Percentiles rank a stretch among this genome's conserved stretches.
Conservation (phyloP, 1,284 basidiomycete species). For the Moesziomyces sp. region DNA sequence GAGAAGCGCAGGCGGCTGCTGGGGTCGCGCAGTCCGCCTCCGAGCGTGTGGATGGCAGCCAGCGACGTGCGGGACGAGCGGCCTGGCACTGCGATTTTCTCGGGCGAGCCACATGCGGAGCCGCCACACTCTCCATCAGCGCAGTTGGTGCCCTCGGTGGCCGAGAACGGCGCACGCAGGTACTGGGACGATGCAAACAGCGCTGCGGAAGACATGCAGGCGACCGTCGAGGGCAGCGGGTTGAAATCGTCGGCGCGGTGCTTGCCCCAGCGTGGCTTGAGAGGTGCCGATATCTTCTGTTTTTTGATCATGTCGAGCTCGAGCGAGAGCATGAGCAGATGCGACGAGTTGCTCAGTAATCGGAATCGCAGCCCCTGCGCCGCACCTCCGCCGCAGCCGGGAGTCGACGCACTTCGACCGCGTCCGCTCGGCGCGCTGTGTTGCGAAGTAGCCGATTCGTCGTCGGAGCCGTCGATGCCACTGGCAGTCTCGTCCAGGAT, state of each 20-base stretch:
- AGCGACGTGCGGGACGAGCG: not conserved
- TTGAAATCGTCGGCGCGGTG: conserved; percentile 58
- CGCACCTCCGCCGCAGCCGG: conserved; percentile 5
- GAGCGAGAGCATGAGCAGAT: conserved; percentile 64
- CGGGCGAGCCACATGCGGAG: conserved; percentile 4
- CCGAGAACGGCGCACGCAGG: conserved; percentile 22
- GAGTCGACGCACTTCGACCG: conserved; percentile 13
- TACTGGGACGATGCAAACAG: conserved; percentile 15
- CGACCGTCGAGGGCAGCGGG: conserved; percentile 34
- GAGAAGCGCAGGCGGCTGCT: conserved; percentile 26
- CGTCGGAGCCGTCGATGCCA: not conserved
- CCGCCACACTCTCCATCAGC: conserved; percentile 7
- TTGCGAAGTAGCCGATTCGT: conserved; percentile 1
- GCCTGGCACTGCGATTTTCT: not conserved
- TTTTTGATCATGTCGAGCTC: conserved; percentile 67
- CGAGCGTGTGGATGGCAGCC: conserved; percentile 2
- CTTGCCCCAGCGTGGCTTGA: conserved; percentile 64
- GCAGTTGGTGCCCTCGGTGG: not conserved
- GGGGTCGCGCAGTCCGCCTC: conserved; percentile 24
- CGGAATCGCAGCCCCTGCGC: conserved; percentile 43
- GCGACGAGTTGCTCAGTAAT: conserved; percentile 61
- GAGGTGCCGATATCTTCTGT: conserved; percentile 63
- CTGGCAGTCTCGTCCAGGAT: conserved; percentile 14
- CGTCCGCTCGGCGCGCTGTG: conserved; percentile 2
- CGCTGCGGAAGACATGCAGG: conserved; percentile 8